Evolutionary conservation across 1,284 basidiomycete genomes (phyloP).

Genomic region (Papiliotrema terrestris): DNA sequence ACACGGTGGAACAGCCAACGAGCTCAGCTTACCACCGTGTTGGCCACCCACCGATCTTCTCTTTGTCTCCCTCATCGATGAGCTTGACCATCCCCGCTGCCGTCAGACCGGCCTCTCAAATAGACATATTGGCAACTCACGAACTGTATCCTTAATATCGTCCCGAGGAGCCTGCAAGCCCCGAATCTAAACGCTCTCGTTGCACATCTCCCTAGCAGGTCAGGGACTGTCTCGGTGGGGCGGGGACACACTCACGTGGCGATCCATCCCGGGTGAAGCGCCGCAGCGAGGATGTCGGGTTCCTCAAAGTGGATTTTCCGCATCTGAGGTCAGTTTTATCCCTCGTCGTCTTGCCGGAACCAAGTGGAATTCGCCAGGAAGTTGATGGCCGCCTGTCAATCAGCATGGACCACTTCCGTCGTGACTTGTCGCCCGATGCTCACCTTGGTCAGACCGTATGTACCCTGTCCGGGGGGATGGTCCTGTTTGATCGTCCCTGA

Average conservation of each 20-base stretch:
- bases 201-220: conserved; percentile 14
- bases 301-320: conserved; percentile 17
- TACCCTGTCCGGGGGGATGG: conserved; percentile 1
- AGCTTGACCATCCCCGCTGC: conserved; percentile 8
- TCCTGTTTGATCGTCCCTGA: conserved; percentile 9
- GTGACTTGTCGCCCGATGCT: too few relatives aligned
- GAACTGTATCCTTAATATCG: conserved; percentile 10
- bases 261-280: conserved; percentile 18
- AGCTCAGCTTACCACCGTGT: conserved; percentile 6
- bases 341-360: too few relatives aligned
- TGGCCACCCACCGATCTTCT: conserved; percentile 9
- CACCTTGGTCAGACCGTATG: conserved; percentile 18
- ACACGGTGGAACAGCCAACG: too few relatives aligned
- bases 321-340: conserved; percentile 3
- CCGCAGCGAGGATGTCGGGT: conserved; percentile 9
- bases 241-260: conserved; percentile 10
- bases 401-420: too few relatives aligned
- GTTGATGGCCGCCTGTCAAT: conserved; percentile 12
- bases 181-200: conserved; percentile 5
- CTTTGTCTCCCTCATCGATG: conserved; percentile 7
- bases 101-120: background rate
- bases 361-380: background rate
- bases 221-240: background rate
- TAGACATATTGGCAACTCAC: conserved; percentile 5
- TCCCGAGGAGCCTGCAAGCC: conserved; percentile 11